Percentiles rank a stretch among this genome's conserved stretches.
phyloP scores from a whole-genome alignment of 176 grass and related monocot genomes.

The Phragmites australis region DNA sequence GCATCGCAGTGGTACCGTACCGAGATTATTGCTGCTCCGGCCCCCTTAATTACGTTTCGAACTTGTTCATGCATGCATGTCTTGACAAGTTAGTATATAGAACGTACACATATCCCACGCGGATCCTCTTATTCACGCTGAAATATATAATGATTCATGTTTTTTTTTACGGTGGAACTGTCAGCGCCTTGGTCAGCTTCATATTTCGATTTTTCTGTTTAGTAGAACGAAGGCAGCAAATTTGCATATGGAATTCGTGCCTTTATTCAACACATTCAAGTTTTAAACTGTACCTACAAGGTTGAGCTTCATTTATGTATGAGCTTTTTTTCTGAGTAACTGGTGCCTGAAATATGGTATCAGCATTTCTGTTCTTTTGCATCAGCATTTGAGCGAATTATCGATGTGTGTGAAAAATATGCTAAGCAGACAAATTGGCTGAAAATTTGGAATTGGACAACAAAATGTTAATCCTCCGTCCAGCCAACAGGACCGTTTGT shows the following conservation, averaged over 20 bases:
- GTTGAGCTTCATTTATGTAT: neutral
- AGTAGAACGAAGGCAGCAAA: neutral
- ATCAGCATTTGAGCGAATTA: too few relatives aligned
- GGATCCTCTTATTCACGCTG: too few relatives aligned
- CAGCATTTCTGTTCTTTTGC: too few relatives aligned
- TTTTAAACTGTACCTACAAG: too few relatives aligned
- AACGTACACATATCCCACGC: too few relatives aligned
- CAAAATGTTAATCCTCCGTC: neutral
- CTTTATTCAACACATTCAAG: neutral
- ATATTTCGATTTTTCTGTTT: neutral
- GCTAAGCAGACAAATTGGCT: neutral
- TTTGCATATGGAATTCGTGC: neutral
- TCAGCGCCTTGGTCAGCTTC: too few relatives aligned
- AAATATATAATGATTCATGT: too few relatives aligned
- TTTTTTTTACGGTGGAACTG: too few relatives aligned
- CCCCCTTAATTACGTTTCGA: neutral
- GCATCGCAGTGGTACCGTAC: conserved; percentile 67
- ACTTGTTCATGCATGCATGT: neutral
- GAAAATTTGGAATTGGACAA: neutral
- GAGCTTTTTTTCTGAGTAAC: too few relatives aligned
- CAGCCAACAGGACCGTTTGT: neutral
- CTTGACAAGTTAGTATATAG: too few relatives aligned
- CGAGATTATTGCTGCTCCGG: neutral
- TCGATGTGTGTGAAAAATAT: too few relatives aligned
- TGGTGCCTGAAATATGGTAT: too few relatives aligned